Evolutionary conservation across 495 filamentous ascomycete genomes (phyloP), one percentile per base, ranked within the genome.

Genomic region (Hyaloscypha bicolor): DNA sequence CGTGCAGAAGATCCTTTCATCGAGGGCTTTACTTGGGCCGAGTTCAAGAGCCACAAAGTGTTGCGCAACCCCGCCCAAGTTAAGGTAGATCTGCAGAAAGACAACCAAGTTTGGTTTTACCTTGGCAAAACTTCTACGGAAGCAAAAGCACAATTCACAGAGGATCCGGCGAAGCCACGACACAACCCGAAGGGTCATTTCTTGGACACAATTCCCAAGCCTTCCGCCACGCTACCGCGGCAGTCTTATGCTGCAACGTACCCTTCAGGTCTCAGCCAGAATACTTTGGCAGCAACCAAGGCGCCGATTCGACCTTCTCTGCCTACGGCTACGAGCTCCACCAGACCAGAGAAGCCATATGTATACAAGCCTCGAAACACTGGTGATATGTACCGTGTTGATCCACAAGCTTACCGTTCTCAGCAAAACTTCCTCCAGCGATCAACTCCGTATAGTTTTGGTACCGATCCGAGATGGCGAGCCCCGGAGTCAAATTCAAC

Each of bases 81-180:
- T 65, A 82, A 84, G 72, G 81, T 95, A 60, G 86, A 94, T 71
- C 72, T 96, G 22, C 73, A 77, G 67, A 87, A 88, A 74, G 81
- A 86, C 11, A 86, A 93, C 64, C 88, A 91, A 71, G 77, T 97
- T 63, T 99, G 94, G 94, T 87, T 91, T 78, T 99, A 97, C 76
- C 83, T 99, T 69, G 92, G 91, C 21, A 85, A 87, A 72, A 86
- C 82, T 58, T 97, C 94, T 55, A 98, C 95, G 22, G 95, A 99
- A 74, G 90, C 93, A 72, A 93, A 89, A 78, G 90, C 92, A 55
- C 91, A 96, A 74, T 99, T 93, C 81, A 97, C 95, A 33, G 90
- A 95, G 69, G 89, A 96, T 80, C 87, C 84, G 67, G 78, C 79
- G 48, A 87, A 85, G 22, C 78, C 74, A 1, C 69, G 62, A 53